phyloP scores from a whole-genome alignment of 2,329 filamentous ascomycete genomes.

The Gremmenia infestans region DNA sequence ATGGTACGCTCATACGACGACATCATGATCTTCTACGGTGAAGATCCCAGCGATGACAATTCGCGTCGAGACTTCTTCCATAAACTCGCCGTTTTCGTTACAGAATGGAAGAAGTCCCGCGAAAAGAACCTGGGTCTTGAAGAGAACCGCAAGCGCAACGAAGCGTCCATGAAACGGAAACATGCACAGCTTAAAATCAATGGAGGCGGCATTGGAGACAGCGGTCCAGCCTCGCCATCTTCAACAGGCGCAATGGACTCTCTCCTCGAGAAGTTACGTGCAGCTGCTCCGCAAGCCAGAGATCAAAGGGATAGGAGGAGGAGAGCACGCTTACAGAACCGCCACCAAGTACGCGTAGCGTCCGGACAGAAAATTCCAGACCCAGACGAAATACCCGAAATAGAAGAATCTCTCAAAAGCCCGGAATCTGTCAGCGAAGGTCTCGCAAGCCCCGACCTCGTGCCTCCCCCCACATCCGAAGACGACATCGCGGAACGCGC shows the following conservation, averaged over 20 bases:
- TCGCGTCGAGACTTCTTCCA: conserved; percentile 92
- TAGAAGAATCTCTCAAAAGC: conserved; percentile 48
- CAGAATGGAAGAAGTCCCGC: conserved; percentile 92
- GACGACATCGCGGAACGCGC: conserved; percentile 82
- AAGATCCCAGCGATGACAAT: conserved; percentile 87
- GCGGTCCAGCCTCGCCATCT: conserved; percentile 57
- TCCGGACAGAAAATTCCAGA: conserved; percentile 88
- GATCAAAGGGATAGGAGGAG: conserved; percentile 86
- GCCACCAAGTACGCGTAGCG: conserved; percentile 83
- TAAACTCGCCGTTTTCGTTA: conserved; percentile 85
- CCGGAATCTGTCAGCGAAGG: conserved; percentile 39
- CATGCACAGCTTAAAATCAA: conserved; percentile 59
- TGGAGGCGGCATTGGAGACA: conserved; percentile 33
- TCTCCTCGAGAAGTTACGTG: conserved; percentile 87
- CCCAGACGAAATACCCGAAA: conserved; percentile 54
- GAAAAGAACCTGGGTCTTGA: conserved; percentile 87
- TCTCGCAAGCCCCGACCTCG: conserved; percentile 19
- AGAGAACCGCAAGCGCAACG: conserved; percentile 77
- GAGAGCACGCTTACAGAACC: conserved; percentile 82
- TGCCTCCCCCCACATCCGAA: conserved; percentile 27
- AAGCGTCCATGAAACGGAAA: conserved; percentile 90
- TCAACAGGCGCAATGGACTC: conserved; percentile 93
- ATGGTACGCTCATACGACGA: conserved; percentile 90
- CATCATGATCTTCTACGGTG: conserved; percentile 94
- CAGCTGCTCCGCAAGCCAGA: conserved; percentile 82